Evolutionary conservation across 2,329 filamentous ascomycete species (phyloP).

Genomic region (Aspergillus sp.): DNA sequence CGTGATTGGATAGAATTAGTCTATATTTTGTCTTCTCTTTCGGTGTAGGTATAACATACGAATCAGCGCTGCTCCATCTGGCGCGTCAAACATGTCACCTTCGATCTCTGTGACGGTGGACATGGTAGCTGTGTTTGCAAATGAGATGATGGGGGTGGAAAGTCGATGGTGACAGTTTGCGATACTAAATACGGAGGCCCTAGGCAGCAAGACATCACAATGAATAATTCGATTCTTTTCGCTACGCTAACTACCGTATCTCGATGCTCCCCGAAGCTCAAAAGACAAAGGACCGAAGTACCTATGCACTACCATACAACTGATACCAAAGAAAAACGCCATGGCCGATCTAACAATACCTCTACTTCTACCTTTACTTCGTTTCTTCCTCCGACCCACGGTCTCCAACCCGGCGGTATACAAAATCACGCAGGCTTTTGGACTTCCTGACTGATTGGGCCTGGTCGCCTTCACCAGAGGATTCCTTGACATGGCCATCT

Average conservation of each 20-base stretch:
- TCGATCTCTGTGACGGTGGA: slow-evolving; percentile 23
- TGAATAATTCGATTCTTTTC: too few relatives aligned
- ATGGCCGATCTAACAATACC: background rate
- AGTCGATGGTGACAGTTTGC: too few relatives aligned
- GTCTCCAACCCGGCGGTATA: slow-evolving; percentile 9
- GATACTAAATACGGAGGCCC: too few relatives aligned
- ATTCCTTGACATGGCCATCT: background rate
- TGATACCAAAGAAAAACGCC: too few relatives aligned
- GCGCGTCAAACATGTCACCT: slow-evolving; percentile 50
- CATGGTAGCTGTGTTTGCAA: background rate
- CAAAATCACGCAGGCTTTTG: slow-evolving; percentile 17
- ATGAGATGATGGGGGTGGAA: background rate
- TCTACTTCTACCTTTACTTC: background rate
- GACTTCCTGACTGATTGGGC: slow-evolving; percentile 15
- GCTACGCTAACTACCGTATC: too few relatives aligned
- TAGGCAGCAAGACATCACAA: too few relatives aligned
- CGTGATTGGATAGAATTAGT: background rate
- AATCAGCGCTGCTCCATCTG: slow-evolving; percentile 45
- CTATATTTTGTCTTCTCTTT: background rate
- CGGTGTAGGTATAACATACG: slow-evolving; percentile 26
- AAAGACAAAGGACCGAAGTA: too few relatives aligned
- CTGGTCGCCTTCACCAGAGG: slow-evolving; percentile 3
- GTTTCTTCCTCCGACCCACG: slow-evolving; percentile 1
- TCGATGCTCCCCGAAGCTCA: too few relatives aligned
- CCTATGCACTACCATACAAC: background rate